Evolutionary conservation across 2,329 filamentous ascomycete species (phyloP).

Genomic region (Teratosphaeria viscida): DNA sequence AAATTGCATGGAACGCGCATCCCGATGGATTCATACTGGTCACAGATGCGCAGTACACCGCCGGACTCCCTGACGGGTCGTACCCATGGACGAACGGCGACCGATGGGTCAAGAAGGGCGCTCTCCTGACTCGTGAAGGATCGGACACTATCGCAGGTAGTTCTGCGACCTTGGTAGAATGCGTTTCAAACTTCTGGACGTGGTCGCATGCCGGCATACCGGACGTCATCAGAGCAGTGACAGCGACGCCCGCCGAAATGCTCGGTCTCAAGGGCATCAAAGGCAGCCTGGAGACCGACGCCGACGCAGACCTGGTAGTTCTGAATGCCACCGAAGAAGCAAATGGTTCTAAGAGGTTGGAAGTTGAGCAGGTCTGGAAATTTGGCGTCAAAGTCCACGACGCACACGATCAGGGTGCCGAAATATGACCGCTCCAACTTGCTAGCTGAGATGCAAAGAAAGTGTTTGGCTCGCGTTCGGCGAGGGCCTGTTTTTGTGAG

Average conservation of each 20-base stretch:
- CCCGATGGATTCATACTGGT: constrained; percentile 78
- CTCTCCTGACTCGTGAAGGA: constrained; percentile 63
- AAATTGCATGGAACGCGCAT: constrained; percentile 80
- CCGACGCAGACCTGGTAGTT: constrained; percentile 51
- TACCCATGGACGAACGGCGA: constrained; percentile 78
- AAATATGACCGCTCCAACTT: too few relatives aligned
- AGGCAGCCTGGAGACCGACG: constrained; percentile 42
- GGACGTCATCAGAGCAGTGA: constrained; percentile 61
- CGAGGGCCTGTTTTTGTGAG: neutral
- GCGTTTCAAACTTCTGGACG: constrained; percentile 68
- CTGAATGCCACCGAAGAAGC: constrained; percentile 41
- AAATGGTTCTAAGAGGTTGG: constrained; percentile 41
- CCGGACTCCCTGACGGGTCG: constrained; percentile 70
- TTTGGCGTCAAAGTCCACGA: constrained; percentile 42
- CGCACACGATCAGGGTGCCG: neutral
- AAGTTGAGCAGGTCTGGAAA: constrained; percentile 71
- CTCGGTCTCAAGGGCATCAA: constrained; percentile 57
- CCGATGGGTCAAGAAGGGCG: constrained; percentile 58
- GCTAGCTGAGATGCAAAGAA: too few relatives aligned
- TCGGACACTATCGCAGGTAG: constrained; percentile 62
- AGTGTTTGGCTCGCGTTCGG: too few relatives aligned
- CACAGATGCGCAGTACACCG: constrained; percentile 83
- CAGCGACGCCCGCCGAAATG: constrained; percentile 67
- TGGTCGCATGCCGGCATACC: constrained; percentile 62
- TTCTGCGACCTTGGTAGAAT: constrained; percentile 55